Evolutionary conservation across 306 rosid genomes (phyloP).

Genomic region (Arachis hypogaea): DNA sequence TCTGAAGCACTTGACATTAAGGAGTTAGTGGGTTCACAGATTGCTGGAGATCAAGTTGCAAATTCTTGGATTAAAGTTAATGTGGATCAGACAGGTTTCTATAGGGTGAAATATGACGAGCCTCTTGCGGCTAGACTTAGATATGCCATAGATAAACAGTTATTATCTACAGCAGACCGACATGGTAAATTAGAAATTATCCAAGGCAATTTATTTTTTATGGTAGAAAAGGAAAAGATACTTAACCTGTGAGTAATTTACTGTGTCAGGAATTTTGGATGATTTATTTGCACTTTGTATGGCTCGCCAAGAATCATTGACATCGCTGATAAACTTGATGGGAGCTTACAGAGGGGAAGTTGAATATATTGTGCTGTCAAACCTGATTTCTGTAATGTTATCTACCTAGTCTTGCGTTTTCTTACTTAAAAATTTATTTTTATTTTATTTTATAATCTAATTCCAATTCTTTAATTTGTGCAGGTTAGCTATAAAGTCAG

Average conservation of each 20-base stretch:
- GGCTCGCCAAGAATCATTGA: conserved; percentile 73
- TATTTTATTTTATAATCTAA: conserved; percentile 38
- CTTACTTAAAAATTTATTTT: background rate
- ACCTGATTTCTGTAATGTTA: conserved; percentile 72
- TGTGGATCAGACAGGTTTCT: conserved; percentile 94
- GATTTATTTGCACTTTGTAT: conserved; percentile 81
- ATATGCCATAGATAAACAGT: conserved; percentile 69
- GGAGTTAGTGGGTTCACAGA: conserved; percentile 47
- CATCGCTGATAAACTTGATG: conserved; percentile 82
- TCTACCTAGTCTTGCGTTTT: conserved; percentile 35
- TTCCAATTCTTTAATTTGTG: conserved; percentile 34
- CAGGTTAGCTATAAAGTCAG: conserved; percentile 66
- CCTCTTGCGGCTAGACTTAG: conserved; percentile 71
- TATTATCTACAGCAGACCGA: conserved; percentile 81
- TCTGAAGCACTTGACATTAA: conserved; percentile 60
- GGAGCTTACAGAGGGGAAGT: conserved; percentile 77
- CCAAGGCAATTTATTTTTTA: background rate
- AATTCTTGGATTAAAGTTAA: conserved; percentile 80
- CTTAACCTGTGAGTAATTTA: conserved; percentile 34
- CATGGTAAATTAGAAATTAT: conserved; percentile 60
- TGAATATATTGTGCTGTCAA: conserved; percentile 83
- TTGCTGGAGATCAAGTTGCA: conserved; percentile 21
- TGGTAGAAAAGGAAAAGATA: conserved; percentile 22
- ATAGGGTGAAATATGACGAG: conserved; percentile 91
- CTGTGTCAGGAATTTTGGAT: conserved; percentile 81